These are phyloP conservation scores for Fistulinella prunicolor DNA, from an alignment of 768 basidiomycete genomes.

Conservation along the genomic window DNA sequence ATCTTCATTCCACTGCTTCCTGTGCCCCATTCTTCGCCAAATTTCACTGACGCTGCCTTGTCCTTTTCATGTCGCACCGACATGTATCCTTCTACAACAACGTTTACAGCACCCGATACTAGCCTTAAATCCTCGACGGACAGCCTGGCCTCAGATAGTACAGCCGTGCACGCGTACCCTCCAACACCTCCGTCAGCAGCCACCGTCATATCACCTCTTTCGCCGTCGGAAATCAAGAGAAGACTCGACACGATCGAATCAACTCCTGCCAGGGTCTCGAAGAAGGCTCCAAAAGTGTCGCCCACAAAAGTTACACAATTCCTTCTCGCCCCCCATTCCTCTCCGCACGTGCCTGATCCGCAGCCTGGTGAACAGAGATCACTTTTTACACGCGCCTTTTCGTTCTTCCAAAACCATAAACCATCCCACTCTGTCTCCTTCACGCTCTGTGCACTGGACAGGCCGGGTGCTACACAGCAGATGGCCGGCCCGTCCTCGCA, in stretches of 20 bases:
- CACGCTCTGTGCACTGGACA: constrained; percentile 39
- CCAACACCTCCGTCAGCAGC: constrained; percentile 47
- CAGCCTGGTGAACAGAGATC: constrained; percentile 34
- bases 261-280: background rate
- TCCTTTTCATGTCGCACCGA: constrained; percentile 53
- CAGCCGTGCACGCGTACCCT: constrained; percentile 52
- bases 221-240: constrained; percentile 32
- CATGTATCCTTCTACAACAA: constrained; percentile 24
- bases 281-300: constrained; percentile 6
- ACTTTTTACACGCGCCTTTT: constrained; percentile 50
- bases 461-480: constrained; percentile 15
- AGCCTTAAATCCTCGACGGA: constrained; percentile 25
- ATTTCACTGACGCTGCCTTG: constrained; percentile 51
- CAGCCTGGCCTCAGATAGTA: constrained; percentile 31
- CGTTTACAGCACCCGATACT: constrained; percentile 1
- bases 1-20: constrained; percentile 55
- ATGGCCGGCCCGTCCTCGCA: constrained; percentile 21
- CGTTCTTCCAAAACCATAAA: constrained; percentile 44
- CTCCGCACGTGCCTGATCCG: constrained; percentile 32
- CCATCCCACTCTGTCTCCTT: constrained; percentile 65
- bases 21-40: constrained; percentile 43
- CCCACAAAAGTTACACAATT: constrained; percentile 44
- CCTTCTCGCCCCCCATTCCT: constrained; percentile 47
- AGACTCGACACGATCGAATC: constrained; percentile 24
- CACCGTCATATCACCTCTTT: constrained; percentile 32